A percentile compares a stretch with the other conserved stretches of the same genome.
Conservation (phyloP, 495 filamentous ascomycete genomes). For the Talaromyces liani region DNA sequence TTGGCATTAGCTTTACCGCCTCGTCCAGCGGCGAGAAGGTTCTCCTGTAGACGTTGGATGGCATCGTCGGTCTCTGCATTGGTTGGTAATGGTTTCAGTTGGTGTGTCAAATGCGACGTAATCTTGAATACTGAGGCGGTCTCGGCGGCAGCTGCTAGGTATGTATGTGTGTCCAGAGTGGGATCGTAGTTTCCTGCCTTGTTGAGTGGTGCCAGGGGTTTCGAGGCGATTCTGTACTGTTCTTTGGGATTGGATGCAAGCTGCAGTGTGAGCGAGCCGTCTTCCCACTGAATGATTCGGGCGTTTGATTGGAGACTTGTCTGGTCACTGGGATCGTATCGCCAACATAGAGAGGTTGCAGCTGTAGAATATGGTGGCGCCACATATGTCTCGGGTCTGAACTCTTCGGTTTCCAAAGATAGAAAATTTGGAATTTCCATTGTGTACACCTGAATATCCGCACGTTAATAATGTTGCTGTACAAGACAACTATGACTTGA, state of each 20-base stretch:
- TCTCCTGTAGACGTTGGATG: conserved; percentile 62
- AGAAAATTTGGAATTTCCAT: conserved; percentile 76
- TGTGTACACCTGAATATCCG: conserved; percentile 55
- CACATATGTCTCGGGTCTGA: conserved; percentile 64
- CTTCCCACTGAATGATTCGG: conserved; percentile 72
- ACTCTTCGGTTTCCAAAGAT: conserved; percentile 65
- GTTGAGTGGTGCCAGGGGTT: conserved; percentile 64
- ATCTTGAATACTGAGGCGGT: conserved; percentile 62
- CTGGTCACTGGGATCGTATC: conserved; percentile 55
- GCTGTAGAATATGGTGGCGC: conserved; percentile 60
- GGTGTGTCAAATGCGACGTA: conserved; percentile 73
- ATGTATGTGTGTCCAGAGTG: conserved; percentile 71
- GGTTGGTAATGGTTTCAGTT: conserved; percentile 64
- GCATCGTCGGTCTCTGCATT: conserved; percentile 69
- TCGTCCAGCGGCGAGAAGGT: conserved; percentile 53
- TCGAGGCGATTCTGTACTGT: conserved; percentile 73
- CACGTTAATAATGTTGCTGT: not conserved
- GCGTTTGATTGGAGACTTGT: conserved; percentile 64
- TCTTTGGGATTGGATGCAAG: conserved; percentile 61
- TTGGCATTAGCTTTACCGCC: conserved; percentile 53
- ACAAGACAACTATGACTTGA: not conserved
- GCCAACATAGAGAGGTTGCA: conserved; percentile 62
- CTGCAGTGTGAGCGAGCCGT: conserved; percentile 77
- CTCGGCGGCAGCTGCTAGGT: conserved; percentile 68
- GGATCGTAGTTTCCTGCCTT: conserved; percentile 55